Evolutionary conservation across 1,139 yeast species (phyloP).

Genomic region (Magnusiomyces sp.): DNA sequence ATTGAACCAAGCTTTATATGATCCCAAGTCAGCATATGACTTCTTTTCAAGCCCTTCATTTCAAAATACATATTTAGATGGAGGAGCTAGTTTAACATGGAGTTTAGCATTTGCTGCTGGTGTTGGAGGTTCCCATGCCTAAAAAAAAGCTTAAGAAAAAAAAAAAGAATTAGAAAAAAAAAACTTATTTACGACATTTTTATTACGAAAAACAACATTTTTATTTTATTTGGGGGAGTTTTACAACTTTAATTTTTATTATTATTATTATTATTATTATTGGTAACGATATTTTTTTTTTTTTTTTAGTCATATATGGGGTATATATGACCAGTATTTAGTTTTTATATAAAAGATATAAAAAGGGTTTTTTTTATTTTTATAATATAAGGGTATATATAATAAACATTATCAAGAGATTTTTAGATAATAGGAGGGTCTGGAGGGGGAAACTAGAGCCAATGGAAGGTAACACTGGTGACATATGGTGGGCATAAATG

Average conservation of each 20-base stretch:
- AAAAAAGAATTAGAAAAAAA: not conserved
- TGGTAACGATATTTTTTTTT: not conserved
- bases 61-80: conserved; percentile 49
- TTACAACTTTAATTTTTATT: not conserved
- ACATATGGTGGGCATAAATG: no score
- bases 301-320: no score
- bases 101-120: conserved; percentile 70
- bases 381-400: no score
- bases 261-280: not conserved
- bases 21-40: conserved; percentile 56
- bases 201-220: conserved; percentile 12
- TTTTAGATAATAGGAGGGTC: no score
- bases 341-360: no score
- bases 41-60: conserved; percentile 55
- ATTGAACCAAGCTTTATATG: conserved; percentile 64
- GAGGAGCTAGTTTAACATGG: conserved; percentile 90
- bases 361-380: no score
- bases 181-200: not conserved
- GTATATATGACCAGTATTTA: no score
- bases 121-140: conserved; percentile 37
- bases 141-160: no score
- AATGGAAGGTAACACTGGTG: no score
- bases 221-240: no score
- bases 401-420: no score
- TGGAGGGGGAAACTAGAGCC: no score